phyloP scores from a whole-genome alignment of 768 basidiomycete genomes.

The Russula compacta region DNA sequence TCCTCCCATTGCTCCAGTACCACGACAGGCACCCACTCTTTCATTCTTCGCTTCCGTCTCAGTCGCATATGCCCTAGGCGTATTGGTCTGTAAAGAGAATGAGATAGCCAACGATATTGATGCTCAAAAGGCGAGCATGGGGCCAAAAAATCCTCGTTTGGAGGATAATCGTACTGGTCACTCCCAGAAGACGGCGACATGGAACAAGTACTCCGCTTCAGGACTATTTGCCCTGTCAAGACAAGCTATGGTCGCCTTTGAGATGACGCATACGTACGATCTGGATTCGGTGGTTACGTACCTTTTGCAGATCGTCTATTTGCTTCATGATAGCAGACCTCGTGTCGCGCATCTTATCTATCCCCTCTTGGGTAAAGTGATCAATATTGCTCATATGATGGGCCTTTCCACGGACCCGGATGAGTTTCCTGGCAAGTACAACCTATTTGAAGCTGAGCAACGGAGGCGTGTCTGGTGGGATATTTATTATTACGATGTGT shows the following conservation, averaged over 20 bases:
- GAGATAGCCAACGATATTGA: constrained; percentile 10
- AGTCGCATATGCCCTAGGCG: constrained; percentile 18
- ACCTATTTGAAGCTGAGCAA: constrained; percentile 42
- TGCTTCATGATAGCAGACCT: constrained; percentile 43
- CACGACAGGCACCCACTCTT: constrained; percentile 14
- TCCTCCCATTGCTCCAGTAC: neutral
- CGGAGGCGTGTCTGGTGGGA: constrained; percentile 70
- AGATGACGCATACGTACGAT: constrained; percentile 37
- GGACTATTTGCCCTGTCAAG: constrained; percentile 40
- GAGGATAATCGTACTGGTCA: constrained; percentile 10
- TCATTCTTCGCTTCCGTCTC: constrained; percentile 20
- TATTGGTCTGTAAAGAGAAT: constrained; percentile 17
- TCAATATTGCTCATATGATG: constrained; percentile 55
- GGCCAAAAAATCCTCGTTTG: constrained; percentile 14
- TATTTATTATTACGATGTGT: constrained; percentile 70
- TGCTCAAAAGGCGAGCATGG: neutral
- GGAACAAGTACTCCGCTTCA: constrained; percentile 21
- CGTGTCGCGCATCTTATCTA: constrained; percentile 35
- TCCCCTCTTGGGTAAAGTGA: constrained; percentile 54
- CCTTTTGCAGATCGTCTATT: constrained; percentile 45
- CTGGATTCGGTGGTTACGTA: constrained; percentile 52
- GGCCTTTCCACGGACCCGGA: constrained; percentile 55
- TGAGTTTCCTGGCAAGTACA: constrained; percentile 39
- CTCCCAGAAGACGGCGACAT: constrained; percentile 2
- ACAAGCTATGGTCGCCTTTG: constrained; percentile 38